phyloP scores from a whole-genome alignment of 495 filamentous ascomycete species.

The Staphylotrichum tortipilum region DNA sequence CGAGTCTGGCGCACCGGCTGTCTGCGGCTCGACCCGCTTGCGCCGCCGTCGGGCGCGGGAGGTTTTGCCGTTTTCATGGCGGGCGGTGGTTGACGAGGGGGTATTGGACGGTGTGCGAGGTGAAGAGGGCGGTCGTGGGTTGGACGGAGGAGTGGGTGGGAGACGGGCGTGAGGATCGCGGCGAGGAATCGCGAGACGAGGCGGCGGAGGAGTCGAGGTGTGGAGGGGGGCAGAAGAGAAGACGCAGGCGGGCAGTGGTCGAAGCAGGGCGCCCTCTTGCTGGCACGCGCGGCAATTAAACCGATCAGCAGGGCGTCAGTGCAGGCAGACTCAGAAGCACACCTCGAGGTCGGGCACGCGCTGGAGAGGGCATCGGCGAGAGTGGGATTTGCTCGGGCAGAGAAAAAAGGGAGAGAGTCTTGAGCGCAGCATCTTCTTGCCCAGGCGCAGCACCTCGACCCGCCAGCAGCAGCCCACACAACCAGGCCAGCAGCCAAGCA shows the following conservation, averaged over 20 bases:
- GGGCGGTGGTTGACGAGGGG: too few relatives aligned
- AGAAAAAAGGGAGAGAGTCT: constrained; percentile 14
- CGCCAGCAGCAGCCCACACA: too few relatives aligned
- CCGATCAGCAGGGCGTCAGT: neutral
- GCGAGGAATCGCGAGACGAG: constrained; percentile 1
- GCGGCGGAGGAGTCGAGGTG: neutral
- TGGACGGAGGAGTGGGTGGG: neutral
- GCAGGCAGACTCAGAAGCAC: constrained; percentile 4
- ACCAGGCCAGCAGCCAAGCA: too few relatives aligned
- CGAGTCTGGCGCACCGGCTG: constrained; percentile 54
- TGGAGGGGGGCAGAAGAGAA: too few relatives aligned
- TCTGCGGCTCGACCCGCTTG: constrained; percentile 41
- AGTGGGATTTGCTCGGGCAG: neutral
- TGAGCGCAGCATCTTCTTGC: neutral
- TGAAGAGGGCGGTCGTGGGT: neutral
- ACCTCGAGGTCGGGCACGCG: neutral
- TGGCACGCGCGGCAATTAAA: neutral
- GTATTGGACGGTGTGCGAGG: neutral
- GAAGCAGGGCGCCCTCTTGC: too few relatives aligned
- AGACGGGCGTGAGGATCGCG: constrained; percentile 2
- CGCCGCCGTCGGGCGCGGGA: constrained; percentile 30
- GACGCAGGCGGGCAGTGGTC: too few relatives aligned
- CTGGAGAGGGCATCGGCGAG: neutral
- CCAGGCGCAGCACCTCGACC: neutral
- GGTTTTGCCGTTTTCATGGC: constrained; percentile 47